phyloP scores from a whole-genome alignment of 495 filamentous ascomycete species.

The Aspergillus leporis region DNA sequence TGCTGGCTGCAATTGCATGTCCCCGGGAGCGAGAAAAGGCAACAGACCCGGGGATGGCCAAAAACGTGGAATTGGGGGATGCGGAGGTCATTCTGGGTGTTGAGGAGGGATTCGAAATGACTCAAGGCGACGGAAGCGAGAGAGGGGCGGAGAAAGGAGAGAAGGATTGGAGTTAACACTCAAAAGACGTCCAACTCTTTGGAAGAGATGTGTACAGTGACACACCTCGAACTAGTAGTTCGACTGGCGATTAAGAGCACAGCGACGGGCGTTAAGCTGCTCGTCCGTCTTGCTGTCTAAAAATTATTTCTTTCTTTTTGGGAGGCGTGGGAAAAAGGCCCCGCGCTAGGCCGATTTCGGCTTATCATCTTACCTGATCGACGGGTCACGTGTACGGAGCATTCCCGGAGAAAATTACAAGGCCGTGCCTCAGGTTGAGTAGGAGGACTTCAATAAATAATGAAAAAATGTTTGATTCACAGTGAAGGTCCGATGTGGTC shows the following conservation, averaged over 20 bases:
- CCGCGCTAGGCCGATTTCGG: constrained; percentile 34
- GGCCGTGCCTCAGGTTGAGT: not conserved
- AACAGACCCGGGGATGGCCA: constrained; percentile 53
- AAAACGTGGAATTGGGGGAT: constrained; percentile 32
- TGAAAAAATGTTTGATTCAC: too few species aligned
- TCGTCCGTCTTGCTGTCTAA: constrained; percentile 14
- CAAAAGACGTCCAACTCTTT: constrained; percentile 11
- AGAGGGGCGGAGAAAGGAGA: constrained; percentile 1
- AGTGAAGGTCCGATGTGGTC: too few species aligned
- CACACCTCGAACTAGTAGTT: constrained; percentile 23
- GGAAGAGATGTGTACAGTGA: constrained; percentile 15
- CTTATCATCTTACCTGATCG: constrained; percentile 34
- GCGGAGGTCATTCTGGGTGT: constrained; percentile 37
- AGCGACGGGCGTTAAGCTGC: constrained; percentile 20
- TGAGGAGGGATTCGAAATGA: constrained; percentile 9
- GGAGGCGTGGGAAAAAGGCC: constrained; percentile 17
- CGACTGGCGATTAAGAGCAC: constrained; percentile 18
- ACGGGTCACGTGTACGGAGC: constrained; percentile 31
- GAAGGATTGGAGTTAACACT: not conserved
- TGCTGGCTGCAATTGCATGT: constrained; percentile 47
- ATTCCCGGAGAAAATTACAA: not conserved
- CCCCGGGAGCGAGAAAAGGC: constrained; percentile 57
- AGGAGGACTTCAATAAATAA: too few species aligned
- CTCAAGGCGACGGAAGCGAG: constrained; percentile 12
- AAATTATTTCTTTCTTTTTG: constrained; percentile 24